Percentiles rank a stretch among this genome's conserved stretches.
These are phyloP conservation scores for Chaetomiaceae sp. DNA, from an alignment of 2,329 filamentous ascomycete species.

Conservation along the genomic window DNA sequence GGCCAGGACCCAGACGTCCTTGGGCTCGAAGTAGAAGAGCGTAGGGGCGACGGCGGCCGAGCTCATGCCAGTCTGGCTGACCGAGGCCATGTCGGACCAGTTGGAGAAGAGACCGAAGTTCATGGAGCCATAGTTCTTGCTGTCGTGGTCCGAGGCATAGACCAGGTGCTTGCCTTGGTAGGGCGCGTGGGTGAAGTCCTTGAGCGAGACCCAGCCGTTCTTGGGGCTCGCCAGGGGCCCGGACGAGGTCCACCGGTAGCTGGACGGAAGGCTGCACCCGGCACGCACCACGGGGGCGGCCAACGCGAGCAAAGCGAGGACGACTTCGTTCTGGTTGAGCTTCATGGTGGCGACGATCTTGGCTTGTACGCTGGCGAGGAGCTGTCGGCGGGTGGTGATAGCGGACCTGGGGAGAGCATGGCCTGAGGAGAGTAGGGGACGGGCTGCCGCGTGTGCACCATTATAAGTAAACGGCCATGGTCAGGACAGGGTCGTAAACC, in stretches of 20 bases:
- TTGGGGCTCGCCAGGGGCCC: slow-evolving; percentile 45
- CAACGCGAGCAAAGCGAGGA: slow-evolving; percentile 5
- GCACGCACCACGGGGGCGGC: slow-evolving; percentile 1
- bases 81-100: slow-evolving; percentile 46
- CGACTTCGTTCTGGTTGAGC: neutral
- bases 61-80: slow-evolving; percentile 47
- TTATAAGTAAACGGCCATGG: too few relatives aligned
- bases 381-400: neutral
- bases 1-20: slow-evolving; percentile 55
- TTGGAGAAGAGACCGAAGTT: slow-evolving; percentile 49
- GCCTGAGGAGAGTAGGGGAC: too few relatives aligned
- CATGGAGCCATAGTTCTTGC: slow-evolving; percentile 50
- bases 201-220: slow-evolving; percentile 50
- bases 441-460: too few relatives aligned
- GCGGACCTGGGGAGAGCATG: neutral
- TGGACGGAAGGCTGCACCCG: slow-evolving; percentile 46
- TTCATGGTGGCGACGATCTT: neutral
- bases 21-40: slow-evolving; percentile 57
- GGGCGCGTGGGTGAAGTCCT: slow-evolving; percentile 50
- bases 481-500: too few relatives aligned
- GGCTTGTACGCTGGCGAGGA: too few relatives aligned
- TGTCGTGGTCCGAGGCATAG: slow-evolving; percentile 47
- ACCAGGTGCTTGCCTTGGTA: slow-evolving; percentile 56
- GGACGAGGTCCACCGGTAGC: slow-evolving; percentile 50
- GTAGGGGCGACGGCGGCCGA: slow-evolving; percentile 49